Evolutionary conservation across 2,329 filamentous ascomycete species (phyloP).

Genomic region (Neofusicoccum cordaticola): DNA sequence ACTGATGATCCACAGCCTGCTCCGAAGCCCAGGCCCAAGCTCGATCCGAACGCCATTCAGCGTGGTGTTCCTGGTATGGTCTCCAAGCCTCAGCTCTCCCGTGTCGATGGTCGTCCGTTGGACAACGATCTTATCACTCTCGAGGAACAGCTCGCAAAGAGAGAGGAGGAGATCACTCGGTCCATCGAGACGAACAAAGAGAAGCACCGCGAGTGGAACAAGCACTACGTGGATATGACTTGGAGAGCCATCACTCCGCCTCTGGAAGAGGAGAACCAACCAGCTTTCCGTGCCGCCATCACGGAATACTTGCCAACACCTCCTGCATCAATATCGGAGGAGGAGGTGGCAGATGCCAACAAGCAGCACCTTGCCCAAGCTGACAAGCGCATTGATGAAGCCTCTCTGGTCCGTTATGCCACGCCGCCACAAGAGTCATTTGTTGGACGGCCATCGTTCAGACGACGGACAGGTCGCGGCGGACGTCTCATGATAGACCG

Average conservation of each 20-base stretch:
- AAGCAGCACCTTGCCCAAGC: slow-evolving; percentile 21
- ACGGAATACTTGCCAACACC: slow-evolving; percentile 45
- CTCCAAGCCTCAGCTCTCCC: slow-evolving; percentile 45
- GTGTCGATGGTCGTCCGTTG: slow-evolving; percentile 63
- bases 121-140: slow-evolving; percentile 78
- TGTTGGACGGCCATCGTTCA: slow-evolving; percentile 62
- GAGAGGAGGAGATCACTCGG: slow-evolving; percentile 73
- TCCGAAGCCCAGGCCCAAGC: slow-evolving; percentile 55
- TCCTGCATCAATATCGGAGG: slow-evolving; percentile 45
- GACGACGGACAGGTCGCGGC: slow-evolving; percentile 78
- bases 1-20: slow-evolving; percentile 33
- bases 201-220: slow-evolving; percentile 90
- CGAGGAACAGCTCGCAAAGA: slow-evolving; percentile 74
- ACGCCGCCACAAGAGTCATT: slow-evolving; percentile 39
- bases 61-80: slow-evolving; percentile 62
- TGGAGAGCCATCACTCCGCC: slow-evolving; percentile 79
- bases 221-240: slow-evolving; percentile 84
- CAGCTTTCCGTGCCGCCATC: slow-evolving; percentile 39
- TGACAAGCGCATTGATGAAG: slow-evolving; percentile 1
- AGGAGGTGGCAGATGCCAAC: slow-evolving; percentile 38
- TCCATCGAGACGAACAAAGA: slow-evolving; percentile 85
- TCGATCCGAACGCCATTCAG: slow-evolving; percentile 57
- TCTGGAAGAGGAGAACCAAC: slow-evolving; percentile 49
- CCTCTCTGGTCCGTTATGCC: slow-evolving; percentile 33
- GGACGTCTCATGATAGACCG: slow-evolving; percentile 88